Conservation (phyloP, 768 basidiomycete species). For the Chalciporus piperatus region DNA sequence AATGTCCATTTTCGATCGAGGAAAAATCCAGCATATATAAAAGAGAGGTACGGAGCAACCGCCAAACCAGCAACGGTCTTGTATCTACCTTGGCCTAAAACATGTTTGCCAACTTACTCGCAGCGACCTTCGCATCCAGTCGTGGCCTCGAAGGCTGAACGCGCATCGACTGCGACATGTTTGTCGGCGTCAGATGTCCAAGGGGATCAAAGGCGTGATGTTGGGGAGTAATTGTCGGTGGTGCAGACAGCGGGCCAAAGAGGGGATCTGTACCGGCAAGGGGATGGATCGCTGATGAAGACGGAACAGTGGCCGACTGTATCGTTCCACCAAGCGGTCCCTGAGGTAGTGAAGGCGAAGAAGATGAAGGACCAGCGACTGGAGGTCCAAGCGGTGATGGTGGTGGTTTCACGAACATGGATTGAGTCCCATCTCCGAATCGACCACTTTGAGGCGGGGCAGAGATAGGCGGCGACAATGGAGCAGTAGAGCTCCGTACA, state of each 20-base stretch:
- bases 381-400: constrained; percentile 37
- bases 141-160: constrained; percentile 68
- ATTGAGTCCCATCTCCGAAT: constrained; percentile 72
- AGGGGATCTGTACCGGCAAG: constrained; percentile 18
- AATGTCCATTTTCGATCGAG: constrained; percentile 4
- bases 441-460: constrained; percentile 61
- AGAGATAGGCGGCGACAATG: constrained; percentile 31
- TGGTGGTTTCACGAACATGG: constrained; percentile 67
- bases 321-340: constrained; percentile 13
- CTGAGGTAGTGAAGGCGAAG: constrained; percentile 30
- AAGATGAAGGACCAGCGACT: constrained; percentile 35
- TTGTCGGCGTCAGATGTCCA: constrained; percentile 54
- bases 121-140: constrained; percentile 82
- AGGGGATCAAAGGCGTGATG: constrained; percentile 55
- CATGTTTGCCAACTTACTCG: constrained; percentile 89
- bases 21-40: constrained; percentile 22
- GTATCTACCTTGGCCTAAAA: constrained; percentile 44
- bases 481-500: constrained; percentile 13
- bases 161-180: constrained; percentile 73
- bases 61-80: background rate
- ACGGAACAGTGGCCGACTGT: constrained; percentile 6
- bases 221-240: constrained; percentile 19
- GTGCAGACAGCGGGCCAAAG: constrained; percentile 4
- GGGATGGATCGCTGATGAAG: constrained; percentile 12
- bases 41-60: constrained; percentile 1